Base-by-base conservation (phyloP, 306 rosid species). In the Rosa lucieae region DNA sequence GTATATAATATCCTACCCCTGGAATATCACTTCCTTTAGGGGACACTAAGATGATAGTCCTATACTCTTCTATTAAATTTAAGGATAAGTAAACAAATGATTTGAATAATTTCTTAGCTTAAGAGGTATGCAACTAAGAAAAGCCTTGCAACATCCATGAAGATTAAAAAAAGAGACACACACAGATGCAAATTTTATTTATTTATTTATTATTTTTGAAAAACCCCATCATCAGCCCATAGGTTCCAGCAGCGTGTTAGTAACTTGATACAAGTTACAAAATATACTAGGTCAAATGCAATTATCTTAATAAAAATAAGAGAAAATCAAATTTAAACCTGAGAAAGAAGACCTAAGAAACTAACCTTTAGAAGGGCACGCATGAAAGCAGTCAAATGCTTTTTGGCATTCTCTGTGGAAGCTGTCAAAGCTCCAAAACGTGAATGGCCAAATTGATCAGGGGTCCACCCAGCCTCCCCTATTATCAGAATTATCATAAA, bases 391-490 rank as follows among this genome's bases (percentile, higher is more conserved):
- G 92, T 89, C 89, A 91, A 88, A 81, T 85, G 92, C 74, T 91
- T 95, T 72, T 78, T 80, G 66, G 82, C 89, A 83, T 56, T 87
- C 75, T 95, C 97, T 18, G 92, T 66, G 61, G 96, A 84, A 77
- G 81, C 84, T 78, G 71, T 84, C 77, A 82, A 80, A 79, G 81
- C 32, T 83, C 90, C 88, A 81, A 89, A 90, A 67, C 98, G 84
- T 72, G 98, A 91, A 86, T 86, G 96, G 71, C 92, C 97, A 90
- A 89, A 93, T 83, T 93, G 99, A 80, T 95, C 99, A 82, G 96
- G 91, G 63, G 96, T 93, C 96, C 98, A 93, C 56, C 97, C 98
- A 55, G 97, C 99, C 84, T 90, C 98, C 84, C 89, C 99, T 95
- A 83, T 86, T 23, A 80, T 82, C 74, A 87, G 79, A 88, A 80